These are phyloP conservation scores for Peribolospora baueri DNA, from an alignment of 768 basidiomycete species.

Conservation along the genomic window DNA sequence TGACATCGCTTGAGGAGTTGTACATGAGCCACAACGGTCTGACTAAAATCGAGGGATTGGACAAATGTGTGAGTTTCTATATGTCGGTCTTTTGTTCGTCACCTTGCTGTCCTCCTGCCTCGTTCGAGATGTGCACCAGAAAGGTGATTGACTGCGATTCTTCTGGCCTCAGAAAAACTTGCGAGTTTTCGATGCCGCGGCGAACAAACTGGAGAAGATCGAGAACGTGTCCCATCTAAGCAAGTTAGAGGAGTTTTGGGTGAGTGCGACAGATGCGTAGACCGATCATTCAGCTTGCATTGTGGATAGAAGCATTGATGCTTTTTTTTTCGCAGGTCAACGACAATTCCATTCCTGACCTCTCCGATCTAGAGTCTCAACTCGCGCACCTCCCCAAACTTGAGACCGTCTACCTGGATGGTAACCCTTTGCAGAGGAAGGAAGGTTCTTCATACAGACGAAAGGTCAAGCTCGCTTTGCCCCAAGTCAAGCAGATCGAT, in stretches of 20 bases:
- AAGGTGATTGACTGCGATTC: too few species aligned
- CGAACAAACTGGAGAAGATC: constrained; percentile 52
- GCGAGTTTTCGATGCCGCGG: constrained; percentile 63
- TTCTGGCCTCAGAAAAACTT: constrained; percentile 30
- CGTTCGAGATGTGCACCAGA: neutral
- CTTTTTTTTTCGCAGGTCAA: constrained; percentile 35
- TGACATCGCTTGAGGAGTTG: constrained; percentile 57
- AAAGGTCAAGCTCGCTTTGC: constrained; percentile 67
- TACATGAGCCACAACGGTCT: constrained; percentile 90
- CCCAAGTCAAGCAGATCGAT: constrained; percentile 79
- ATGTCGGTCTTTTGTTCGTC: neutral
- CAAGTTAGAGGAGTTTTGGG: constrained; percentile 82
- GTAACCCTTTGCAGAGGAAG: constrained; percentile 64
- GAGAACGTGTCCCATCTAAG: constrained; percentile 60
- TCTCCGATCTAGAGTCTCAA: constrained; percentile 42
- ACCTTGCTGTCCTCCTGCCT: neutral
- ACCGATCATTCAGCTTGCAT: neutral
- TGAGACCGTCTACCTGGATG: constrained; percentile 79
- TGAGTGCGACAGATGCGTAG: constrained; percentile 19
- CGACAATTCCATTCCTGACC: constrained; percentile 54
- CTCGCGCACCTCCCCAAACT: constrained; percentile 37
- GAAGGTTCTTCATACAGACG: constrained; percentile 60
- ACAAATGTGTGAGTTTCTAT: constrained; percentile 39
- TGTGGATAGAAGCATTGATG: neutral
- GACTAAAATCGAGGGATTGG: constrained; percentile 54